Percentiles rank a stretch among this genome's conserved stretches.
phyloP scores from a whole-genome alignment of 345 rosid species.

The Brassica carinata region DNA sequence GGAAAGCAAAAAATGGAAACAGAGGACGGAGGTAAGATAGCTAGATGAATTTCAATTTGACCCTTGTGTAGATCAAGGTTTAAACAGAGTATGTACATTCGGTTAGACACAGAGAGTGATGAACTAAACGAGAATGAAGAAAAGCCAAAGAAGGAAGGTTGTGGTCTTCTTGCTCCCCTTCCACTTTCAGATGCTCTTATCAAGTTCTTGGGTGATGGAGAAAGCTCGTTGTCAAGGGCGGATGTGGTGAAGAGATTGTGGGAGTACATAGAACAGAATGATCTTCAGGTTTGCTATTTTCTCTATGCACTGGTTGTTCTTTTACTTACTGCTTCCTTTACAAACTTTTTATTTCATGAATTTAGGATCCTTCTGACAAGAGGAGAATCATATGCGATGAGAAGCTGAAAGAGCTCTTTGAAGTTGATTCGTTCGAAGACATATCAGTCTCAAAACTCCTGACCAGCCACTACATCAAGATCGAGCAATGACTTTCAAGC shows the following conservation, averaged over 20 bases:
- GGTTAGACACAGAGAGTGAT: constrained; percentile 40
- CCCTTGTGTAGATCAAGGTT: constrained; percentile 7
- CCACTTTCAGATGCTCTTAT: constrained; percentile 61
- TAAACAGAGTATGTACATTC: constrained; percentile 17
- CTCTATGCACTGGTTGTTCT: constrained; percentile 5
- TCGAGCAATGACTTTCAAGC: constrained; percentile 45
- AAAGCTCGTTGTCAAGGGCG: constrained; percentile 54
- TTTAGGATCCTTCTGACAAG: constrained; percentile 61
- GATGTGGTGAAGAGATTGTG: constrained; percentile 64
- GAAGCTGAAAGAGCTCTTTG: constrained; percentile 66
- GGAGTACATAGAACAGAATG: constrained; percentile 64
- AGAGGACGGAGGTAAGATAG: constrained; percentile 40
- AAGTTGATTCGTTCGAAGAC: constrained; percentile 55
- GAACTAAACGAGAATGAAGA: constrained; percentile 49
- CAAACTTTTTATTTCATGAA: background rate
- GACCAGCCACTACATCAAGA: constrained; percentile 54
- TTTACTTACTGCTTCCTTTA: background rate
- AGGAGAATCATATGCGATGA: constrained; percentile 56
- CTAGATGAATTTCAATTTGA: constrained; percentile 14
- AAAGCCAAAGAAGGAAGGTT: constrained; percentile 53
- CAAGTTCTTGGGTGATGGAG: constrained; percentile 66
- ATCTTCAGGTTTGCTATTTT: constrained; percentile 56
- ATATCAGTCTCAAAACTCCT: constrained; percentile 54
- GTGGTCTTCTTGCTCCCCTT: constrained; percentile 60
- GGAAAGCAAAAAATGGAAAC: constrained; percentile 39